Evolutionary conservation across 345 rosid genomes (phyloP), one percentile per base, ranked within the genome.

Genomic region (Mercurialis annua): DNA sequence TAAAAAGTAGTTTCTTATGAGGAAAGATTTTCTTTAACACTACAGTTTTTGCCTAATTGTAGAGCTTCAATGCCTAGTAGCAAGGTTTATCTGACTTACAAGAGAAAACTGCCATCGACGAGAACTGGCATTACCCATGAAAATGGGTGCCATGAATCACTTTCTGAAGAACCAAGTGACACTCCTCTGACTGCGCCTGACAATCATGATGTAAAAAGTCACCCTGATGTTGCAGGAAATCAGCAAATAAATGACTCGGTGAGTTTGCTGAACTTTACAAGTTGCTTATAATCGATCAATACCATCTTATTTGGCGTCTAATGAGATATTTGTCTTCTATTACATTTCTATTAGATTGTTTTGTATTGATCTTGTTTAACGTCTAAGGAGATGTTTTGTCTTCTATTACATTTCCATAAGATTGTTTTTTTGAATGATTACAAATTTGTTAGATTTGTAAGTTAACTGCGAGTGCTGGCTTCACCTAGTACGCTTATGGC

Each of bases 51-150:
- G 20, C 34, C 51, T 68, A 46, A 2, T 40, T 40, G 44, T 7
- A 51, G 53, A 69, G 62, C 56, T 56, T 52, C 60, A 66, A 81
- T 81, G 81, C 71, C 75, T 44, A 70, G 68, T 49, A 53, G 66
- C 51, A 77, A 75, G 77, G 73, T 75, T 33, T 58, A 65, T 59
- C 59, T 77, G 34, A 81, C 84, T 46, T 81, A 81, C 70, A 74
- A 72, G 77, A 70, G 84, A 67, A 81, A 75, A 73, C 59, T 76
- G 33, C 52, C 69, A 33, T 60, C 74, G 65, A 40, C 66, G 9
- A 62, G 71, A 26, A 14, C 46, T 59, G 44, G 51, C 17, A 52
- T 64, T 69, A 63, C 53, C 38, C 48, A 60, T 17, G 59, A 54
- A 69, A 36, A 67, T 69, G 68, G 66, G 43, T 59, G 47, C 38